Conservation (phyloP, 306 rosid species). For the Glycyrrhiza uralensis region DNA sequence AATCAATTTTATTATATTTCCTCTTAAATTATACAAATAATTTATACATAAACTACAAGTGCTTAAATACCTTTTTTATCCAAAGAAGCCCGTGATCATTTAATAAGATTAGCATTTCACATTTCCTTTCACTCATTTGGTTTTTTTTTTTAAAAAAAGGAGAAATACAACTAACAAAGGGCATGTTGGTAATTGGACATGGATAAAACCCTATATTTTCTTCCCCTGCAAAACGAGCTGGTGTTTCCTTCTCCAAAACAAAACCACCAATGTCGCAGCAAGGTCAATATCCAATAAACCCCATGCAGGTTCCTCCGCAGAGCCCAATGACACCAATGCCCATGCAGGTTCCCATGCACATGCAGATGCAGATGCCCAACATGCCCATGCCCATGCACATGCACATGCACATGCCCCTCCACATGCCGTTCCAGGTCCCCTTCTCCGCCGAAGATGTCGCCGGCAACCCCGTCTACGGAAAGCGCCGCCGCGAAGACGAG, state of each 20-base stretch:
- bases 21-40: too few species aligned
- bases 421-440: slow-evolving; percentile 32
- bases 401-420: slow-evolving; percentile 40
- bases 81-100: too few species aligned
- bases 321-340: slow-evolving; percentile 23
- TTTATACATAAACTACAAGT: too few species aligned
- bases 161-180: neutral
- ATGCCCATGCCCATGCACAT: slow-evolving; percentile 29
- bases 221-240: neutral
- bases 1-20: too few species aligned
- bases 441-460: slow-evolving; percentile 31
- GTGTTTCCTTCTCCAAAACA: neutral
- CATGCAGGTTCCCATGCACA: slow-evolving; percentile 22
- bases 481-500: slow-evolving; percentile 83
- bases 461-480: slow-evolving; percentile 29
- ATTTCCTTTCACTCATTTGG: too few species aligned
- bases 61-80: too few species aligned
- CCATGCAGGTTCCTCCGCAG: slow-evolving; percentile 38
- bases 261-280: slow-evolving; percentile 56
- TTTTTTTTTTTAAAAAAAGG: too few species aligned
- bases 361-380: slow-evolving; percentile 27
- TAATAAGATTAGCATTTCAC: too few species aligned
- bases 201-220: slow-evolving; percentile 33
- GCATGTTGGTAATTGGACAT: neutral
- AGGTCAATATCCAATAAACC: slow-evolving; percentile 55